Evolutionary conservation across 768 basidiomycete species (phyloP).

Genomic region (Peribolospora kevripleyi): DNA sequence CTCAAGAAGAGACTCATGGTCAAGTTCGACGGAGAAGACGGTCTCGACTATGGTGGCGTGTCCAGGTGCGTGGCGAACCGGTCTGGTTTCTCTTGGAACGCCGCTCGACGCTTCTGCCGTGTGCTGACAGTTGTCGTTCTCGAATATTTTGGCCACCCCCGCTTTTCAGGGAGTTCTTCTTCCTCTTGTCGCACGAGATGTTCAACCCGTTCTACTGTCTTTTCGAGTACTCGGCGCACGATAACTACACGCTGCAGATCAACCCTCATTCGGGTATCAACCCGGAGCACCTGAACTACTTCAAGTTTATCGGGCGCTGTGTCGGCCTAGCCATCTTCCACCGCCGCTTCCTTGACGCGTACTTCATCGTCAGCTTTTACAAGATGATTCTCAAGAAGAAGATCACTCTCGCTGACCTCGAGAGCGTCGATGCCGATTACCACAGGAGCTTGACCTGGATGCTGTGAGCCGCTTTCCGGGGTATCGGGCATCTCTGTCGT

Average conservation of each 20-base stretch:
- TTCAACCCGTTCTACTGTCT: constrained; percentile 93
- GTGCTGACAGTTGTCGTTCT: background rate
- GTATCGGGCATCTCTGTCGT: background rate
- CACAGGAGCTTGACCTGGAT: constrained; percentile 95
- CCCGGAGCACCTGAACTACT: constrained; percentile 97
- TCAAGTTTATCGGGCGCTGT: constrained; percentile 96
- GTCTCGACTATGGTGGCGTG: constrained; percentile 91
- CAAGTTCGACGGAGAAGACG: constrained; percentile 91
- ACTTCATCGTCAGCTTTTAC: constrained; percentile 99
- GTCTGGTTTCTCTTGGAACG: background rate
- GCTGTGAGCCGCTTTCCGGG: constrained; percentile 51
- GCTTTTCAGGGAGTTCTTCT: constrained; percentile 78
- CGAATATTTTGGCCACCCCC: constrained; percentile 1
- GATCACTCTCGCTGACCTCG: constrained; percentile 73
- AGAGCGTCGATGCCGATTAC: constrained; percentile 86
- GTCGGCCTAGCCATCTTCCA: constrained; percentile 96
- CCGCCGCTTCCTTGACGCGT: constrained; percentile 91
- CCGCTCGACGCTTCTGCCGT: background rate
- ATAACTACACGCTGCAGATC: constrained; percentile 98
- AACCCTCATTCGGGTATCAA: constrained; percentile 86
- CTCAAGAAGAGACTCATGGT: constrained; percentile 98
- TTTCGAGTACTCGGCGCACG: constrained; percentile 98
- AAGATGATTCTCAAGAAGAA: constrained; percentile 99
- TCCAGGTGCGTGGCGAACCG: constrained; percentile 39
- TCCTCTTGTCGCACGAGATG: constrained; percentile 98